Evolutionary conservation across 2,329 filamentous ascomycete species (phyloP).

Genomic region (Colletotrichum paranaense): DNA sequence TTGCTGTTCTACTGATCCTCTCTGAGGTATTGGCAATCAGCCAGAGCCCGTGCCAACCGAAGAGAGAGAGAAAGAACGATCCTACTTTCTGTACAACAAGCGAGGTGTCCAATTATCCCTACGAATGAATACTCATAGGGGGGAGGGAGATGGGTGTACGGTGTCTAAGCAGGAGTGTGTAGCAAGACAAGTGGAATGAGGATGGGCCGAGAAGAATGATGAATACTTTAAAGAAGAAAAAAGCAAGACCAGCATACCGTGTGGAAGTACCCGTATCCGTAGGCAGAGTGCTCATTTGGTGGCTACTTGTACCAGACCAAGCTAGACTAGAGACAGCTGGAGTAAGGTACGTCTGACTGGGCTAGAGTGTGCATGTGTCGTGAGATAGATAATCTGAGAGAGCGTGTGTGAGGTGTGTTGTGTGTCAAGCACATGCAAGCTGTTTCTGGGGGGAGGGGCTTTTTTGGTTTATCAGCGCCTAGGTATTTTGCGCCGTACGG

Average conservation of each 20-base stretch:
- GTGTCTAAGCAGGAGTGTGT: background rate
- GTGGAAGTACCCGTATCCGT: background rate
- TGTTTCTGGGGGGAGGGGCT: background rate
- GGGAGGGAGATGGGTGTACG: background rate
- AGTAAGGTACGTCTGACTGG: background rate
- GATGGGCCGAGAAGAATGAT: background rate
- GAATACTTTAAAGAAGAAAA: slow-evolving; percentile 1
- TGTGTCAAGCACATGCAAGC: background rate
- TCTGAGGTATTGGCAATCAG: background rate
- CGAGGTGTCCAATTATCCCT: background rate
- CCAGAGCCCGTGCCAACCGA: background rate
- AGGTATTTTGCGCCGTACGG: background rate
- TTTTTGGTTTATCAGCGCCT: slow-evolving; percentile 13
- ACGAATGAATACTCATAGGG: background rate
- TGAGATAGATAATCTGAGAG: background rate
- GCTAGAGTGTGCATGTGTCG: background rate
- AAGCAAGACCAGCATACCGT: background rate
- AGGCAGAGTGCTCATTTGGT: slow-evolving; percentile 26
- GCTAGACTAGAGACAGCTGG: background rate
- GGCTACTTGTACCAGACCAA: slow-evolving; percentile 5
- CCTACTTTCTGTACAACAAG: background rate
- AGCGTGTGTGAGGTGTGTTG: background rate
- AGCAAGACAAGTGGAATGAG: background rate
- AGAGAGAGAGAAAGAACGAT: background rate
- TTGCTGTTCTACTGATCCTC: background rate